Evolutionary conservation across 345 rosid genomes (phyloP).

Genomic region (Nephelium lappaceum): DNA sequence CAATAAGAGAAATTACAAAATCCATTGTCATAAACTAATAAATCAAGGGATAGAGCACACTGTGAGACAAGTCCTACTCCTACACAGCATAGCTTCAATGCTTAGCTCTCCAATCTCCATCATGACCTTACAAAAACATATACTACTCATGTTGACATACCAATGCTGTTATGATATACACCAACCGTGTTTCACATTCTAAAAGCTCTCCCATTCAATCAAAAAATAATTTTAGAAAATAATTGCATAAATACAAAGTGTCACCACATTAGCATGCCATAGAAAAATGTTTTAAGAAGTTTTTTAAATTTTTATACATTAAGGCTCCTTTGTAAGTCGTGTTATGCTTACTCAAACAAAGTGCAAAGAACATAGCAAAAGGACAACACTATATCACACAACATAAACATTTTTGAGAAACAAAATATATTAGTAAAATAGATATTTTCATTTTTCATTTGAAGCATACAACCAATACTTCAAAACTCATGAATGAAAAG

Average conservation of each 20-base stretch:
- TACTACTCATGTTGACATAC: not conserved
- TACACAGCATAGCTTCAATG: not conserved
- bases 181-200: not conserved
- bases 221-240: not conserved
- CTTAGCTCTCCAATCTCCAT: not conserved
- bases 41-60: not conserved
- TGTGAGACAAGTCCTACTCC: not conserved
- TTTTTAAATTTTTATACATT: too few relatives aligned
- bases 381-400: not conserved
- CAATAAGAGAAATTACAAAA: not conserved
- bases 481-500: not conserved
- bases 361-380: not conserved
- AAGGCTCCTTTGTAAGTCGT: not conserved
- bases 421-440: not conserved
- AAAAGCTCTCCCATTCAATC: not conserved
- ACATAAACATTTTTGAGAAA: not conserved
- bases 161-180: not conserved
- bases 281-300: not conserved
- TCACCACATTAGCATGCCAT: not conserved
- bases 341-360: not conserved
- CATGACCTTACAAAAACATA: not conserved
- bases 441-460: too few relatives aligned
- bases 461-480: not conserved
- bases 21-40: not conserved
- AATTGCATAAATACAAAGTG: not conserved